Conservation (phyloP, 192 early-diverging fungal genomes). For the Bifiguratus adelaidae region DNA sequence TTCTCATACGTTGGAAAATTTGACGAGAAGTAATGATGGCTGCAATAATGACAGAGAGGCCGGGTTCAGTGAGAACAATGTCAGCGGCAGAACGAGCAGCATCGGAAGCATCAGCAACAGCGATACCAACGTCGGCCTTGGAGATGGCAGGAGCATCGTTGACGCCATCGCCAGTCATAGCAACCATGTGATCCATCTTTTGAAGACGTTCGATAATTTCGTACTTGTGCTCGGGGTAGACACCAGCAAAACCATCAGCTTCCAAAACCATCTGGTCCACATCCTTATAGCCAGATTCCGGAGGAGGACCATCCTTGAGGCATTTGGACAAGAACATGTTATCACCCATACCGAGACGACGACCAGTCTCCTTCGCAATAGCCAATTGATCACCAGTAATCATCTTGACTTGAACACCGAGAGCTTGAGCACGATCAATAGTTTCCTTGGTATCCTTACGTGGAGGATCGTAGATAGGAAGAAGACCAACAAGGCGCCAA, state of each 20-base stretch:
- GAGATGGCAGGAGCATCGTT: constrained; percentile 63
- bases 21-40: constrained; percentile 83
- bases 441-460: constrained; percentile 74
- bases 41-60: constrained; percentile 82
- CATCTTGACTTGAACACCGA: constrained; percentile 87
- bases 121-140: constrained; percentile 66
- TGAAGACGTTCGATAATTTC: constrained; percentile 59
- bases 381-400: constrained; percentile 89
- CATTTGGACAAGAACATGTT: constrained; percentile 59
- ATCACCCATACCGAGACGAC: constrained; percentile 58
- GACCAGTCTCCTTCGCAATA: constrained; percentile 77
- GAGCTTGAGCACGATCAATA: constrained; percentile 58
- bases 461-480: constrained; percentile 70
- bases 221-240: constrained; percentile 61
- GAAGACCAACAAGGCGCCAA: constrained; percentile 57
- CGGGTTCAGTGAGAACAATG: constrained; percentile 70
- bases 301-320: constrained; percentile 52
- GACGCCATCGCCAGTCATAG: constrained; percentile 67
- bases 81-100: constrained; percentile 69
- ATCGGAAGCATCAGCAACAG: constrained; percentile 65
- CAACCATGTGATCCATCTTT: constrained; percentile 59
- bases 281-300: constrained; percentile 39
- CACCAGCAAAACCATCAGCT: constrained; percentile 58
- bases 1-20: constrained; percentile 96
- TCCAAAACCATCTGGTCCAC: constrained; percentile 49